Base-by-base conservation (phyloP, 2,329 filamentous ascomycete species). In the Penicillium sp. region DNA sequence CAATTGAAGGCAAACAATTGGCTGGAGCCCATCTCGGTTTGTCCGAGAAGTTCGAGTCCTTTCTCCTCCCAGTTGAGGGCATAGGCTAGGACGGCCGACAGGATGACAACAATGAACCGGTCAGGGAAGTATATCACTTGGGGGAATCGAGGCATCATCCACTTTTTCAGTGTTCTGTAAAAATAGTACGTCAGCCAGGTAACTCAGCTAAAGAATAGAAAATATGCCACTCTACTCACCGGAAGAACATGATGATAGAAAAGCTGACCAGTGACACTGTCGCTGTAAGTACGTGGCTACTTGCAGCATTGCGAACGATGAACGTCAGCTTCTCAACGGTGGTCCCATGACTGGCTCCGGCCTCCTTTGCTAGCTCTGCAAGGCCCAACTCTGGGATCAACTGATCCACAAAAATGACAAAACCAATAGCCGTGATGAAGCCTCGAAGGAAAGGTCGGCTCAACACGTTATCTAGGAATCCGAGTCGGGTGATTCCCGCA, bases 341-440 rank as follows among this genome's bases (percentile, higher is more conserved):
- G 74, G 91, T 97, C 15, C 91, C 92, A 71, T 98, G 94, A 45
- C 86, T 85, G 2, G 92, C 83, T 1, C 81, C 79, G 2, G 75
- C 72, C 15, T 88, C 78, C 54, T 86, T 86, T 0, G 92, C 91
- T 17, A 87, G 76, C 1, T 83, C 79, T 39, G 82, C 83, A 22
- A 99, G 82, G 0, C 95, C 95, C 69, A 96, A 84, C 75, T 98
- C 92, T 0, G 94, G 93, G 55, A 97, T 90, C 47, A 96, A 80
- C 77, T 99, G 95, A 74, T 98, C 95, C 38, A 98, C 91, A 41
- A 96, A 87, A 72, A 99, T 98, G 65, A 98, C 93, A 57, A 97
- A 91, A 51, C 95, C 95, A 73, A 99, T 96, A 53, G 95, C 95
- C 58, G 91, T 96, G 77, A 99, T 97, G 78, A 99, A 99, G 0